These are phyloP conservation scores for Cryptococcus hybrid DNA, from an alignment of 1,284 basidiomycete species.

Conservation along the genomic window DNA sequence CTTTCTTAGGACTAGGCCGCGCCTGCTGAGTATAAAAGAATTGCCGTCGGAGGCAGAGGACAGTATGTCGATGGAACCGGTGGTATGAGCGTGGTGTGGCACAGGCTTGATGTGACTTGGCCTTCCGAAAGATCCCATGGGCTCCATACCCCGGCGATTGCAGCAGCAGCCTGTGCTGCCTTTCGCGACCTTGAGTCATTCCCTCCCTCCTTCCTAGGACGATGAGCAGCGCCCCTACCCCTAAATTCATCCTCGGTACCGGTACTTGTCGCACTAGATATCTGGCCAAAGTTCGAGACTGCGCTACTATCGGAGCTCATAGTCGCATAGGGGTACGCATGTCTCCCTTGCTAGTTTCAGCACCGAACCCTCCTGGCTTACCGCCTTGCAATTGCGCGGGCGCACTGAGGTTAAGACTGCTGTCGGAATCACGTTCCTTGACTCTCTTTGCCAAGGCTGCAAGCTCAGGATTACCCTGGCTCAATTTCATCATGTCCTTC, in stretches of 20 bases:
- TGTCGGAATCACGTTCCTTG: constrained; percentile 39
- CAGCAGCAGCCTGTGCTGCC: constrained; percentile 31
- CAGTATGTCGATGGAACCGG: background rate
- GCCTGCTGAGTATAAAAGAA: background rate
- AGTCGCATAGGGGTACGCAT: constrained; percentile 7
- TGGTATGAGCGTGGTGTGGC: background rate
- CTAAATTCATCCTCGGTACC: constrained; percentile 21
- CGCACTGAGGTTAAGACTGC: constrained; percentile 38
- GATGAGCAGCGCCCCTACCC: background rate
- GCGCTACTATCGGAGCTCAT: constrained; percentile 18
- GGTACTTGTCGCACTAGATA: constrained; percentile 28
- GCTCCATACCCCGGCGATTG: constrained; percentile 27
- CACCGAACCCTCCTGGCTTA: constrained; percentile 6
- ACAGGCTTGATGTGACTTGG: constrained; percentile 8
- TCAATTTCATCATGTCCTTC: constrained; percentile 46
- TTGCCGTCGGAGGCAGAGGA: background rate
- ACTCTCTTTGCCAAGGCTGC: constrained; percentile 44
- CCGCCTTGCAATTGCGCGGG: constrained; percentile 46
- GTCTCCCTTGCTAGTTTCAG: background rate
- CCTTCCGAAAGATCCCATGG: constrained; percentile 35
- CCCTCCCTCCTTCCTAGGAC: background rate
- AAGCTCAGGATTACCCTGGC: constrained; percentile 47
- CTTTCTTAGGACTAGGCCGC: background rate
- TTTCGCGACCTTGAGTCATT: constrained; percentile 16
- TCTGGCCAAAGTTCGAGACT: constrained; percentile 17